A percentile compares a stretch with the other conserved stretches of the same genome.
These are phyloP conservation scores for Fragaria iinumae DNA, from an alignment of 306 rosid genomes.

Conservation along the genomic window DNA sequence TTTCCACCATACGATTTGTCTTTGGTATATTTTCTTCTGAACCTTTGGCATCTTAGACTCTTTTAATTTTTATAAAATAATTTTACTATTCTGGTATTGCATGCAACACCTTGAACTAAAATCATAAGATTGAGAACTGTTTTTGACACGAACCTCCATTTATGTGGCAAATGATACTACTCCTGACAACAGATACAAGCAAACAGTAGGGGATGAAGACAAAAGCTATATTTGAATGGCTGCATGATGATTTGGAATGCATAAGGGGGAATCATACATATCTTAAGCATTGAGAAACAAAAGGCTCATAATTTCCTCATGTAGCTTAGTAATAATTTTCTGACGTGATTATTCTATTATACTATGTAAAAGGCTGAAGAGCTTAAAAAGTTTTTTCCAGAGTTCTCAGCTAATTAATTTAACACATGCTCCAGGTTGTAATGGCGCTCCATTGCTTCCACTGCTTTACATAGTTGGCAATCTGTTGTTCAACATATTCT, in stretches of 20 bases:
- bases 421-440: conserved; percentile 51
- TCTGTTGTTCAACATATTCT: conserved; percentile 71
- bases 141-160: not conserved
- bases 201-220: not conserved
- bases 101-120: not conserved
- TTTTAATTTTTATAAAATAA: not conserved
- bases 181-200: not conserved
- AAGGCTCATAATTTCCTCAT: not conserved
- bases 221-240: not conserved
- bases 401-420: not conserved
- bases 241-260: not conserved
- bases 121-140: not conserved
- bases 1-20: not conserved
- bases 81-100: not conserved
- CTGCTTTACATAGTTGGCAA: conserved; percentile 66
- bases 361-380: not conserved
- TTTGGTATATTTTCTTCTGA: not conserved
- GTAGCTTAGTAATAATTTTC: not conserved
- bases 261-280: not conserved
- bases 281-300: not conserved
- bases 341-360: not conserved
- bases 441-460: conserved; percentile 88
- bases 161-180: not conserved
- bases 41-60: not conserved
- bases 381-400: not conserved